These are phyloP conservation scores for Lolium perenne DNA, from an alignment of 176 grass and related monocot species.

Conservation along the genomic window DNA sequence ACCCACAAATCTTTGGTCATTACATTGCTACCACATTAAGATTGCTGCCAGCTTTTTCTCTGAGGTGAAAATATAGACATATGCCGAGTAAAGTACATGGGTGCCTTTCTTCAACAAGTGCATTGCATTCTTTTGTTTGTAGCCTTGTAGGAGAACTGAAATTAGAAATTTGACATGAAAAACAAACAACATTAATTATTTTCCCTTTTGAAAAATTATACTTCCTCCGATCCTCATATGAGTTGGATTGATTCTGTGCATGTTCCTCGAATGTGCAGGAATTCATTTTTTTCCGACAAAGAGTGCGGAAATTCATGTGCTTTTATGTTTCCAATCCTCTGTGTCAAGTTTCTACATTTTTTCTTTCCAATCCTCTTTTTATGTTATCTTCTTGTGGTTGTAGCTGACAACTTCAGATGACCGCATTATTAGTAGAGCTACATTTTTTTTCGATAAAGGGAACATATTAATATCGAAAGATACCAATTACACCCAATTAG, in stretches of 20 bases:
- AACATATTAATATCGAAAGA: too few species aligned
- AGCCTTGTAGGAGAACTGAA: background rate
- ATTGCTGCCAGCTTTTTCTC: background rate
- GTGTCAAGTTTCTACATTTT: too few species aligned
- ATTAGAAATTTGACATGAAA: background rate
- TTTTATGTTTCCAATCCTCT: background rate
- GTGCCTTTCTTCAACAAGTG: slow-evolving; percentile 8
- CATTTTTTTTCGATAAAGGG: background rate
- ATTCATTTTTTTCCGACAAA: background rate
- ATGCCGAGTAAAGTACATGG: background rate
- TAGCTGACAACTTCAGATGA: background rate
- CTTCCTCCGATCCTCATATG: too few species aligned
- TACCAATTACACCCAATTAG: background rate
- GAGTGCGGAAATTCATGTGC: background rate
- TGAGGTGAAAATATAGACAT: background rate
- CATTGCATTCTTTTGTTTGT: background rate
- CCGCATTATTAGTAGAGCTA: slow-evolving; percentile 22
- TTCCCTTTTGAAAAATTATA: background rate
- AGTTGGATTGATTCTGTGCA: background rate
- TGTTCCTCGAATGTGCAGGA: background rate
- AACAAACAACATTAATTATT: background rate
- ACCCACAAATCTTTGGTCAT: slow-evolving; percentile 5
- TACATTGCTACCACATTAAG: slow-evolving; percentile 1
- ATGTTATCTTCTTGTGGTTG: slow-evolving; percentile 21
- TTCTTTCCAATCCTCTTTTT: background rate